Conservation (phyloP, 2,329 filamentous ascomycete species). For the Colletotrichum agaves region DNA sequence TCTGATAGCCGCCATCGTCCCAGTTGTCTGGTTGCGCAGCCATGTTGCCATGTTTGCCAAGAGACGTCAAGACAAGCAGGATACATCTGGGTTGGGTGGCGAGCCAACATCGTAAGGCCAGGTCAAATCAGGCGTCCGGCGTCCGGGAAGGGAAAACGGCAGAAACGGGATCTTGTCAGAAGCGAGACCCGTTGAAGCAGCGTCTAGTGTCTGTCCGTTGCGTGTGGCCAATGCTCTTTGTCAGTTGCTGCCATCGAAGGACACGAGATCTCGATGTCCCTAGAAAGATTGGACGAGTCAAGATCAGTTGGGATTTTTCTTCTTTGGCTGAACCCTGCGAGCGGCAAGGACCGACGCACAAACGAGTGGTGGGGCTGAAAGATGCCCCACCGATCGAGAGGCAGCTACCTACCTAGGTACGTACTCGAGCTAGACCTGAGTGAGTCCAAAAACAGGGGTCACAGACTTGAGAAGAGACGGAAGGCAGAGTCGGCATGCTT, state of each 20-base stretch:
- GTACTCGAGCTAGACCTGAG: too few relatives aligned
- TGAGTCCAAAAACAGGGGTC: too few relatives aligned
- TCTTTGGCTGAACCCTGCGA: slow-evolving; percentile 13
- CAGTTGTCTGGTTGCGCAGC: too few relatives aligned
- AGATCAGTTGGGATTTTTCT: background rate
- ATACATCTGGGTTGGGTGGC: background rate
- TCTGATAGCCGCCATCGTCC: too few relatives aligned
- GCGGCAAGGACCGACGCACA: slow-evolving; percentile 4
- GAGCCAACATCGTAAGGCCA: background rate
- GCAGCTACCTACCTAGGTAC: too few relatives aligned
- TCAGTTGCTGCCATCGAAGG: slow-evolving; percentile 9
- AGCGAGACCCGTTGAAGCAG: background rate
- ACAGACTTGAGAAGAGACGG: too few relatives aligned
- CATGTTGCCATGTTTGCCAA: slow-evolving; percentile 13
- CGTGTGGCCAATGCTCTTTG: slow-evolving; percentile 10
- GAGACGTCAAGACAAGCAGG: background rate
- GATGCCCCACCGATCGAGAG: background rate
- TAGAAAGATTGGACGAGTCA: slow-evolving; percentile 33
- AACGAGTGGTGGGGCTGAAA: background rate
- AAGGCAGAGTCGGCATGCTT: too few relatives aligned
- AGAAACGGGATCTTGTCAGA: background rate
- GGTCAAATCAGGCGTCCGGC: background rate
- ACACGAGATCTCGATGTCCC: slow-evolving; percentile 1
- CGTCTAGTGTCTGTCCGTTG: background rate
- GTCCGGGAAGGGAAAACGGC: background rate